These are phyloP conservation scores for Penicillium expansum DNA, from an alignment of 2,329 filamentous ascomycete genomes.

Conservation along the genomic window DNA sequence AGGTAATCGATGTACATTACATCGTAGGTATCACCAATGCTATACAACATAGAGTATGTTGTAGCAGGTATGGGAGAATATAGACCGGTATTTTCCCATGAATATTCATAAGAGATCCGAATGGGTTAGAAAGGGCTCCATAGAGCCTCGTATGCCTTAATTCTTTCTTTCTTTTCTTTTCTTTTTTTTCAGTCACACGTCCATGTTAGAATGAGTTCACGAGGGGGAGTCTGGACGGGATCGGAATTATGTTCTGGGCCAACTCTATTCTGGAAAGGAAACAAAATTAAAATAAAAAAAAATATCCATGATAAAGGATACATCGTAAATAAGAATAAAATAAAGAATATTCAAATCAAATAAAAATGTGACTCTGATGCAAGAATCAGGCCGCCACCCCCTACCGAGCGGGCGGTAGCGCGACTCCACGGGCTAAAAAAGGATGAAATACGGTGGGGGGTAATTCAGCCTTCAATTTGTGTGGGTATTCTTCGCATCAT, in stretches of 20 bases:
- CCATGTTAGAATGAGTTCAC: not conserved
- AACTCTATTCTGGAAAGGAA: constrained; percentile 5
- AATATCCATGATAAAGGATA: not conserved
- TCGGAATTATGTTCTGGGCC: not conserved
- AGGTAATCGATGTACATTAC: not conserved
- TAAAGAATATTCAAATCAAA: constrained; percentile 5
- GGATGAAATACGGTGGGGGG: constrained; percentile 8
- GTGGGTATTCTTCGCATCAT: constrained; percentile 3
- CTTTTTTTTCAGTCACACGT: not conserved
- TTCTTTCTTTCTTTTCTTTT: not conserved
- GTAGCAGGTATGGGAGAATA: not conserved
- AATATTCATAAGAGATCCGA: not conserved
- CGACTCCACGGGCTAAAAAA: constrained; percentile 17
- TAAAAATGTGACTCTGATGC: constrained; percentile 10
- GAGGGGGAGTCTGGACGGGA: not conserved
- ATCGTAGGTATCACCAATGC: not conserved
- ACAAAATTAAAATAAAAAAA: not conserved
- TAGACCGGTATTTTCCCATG: not conserved
- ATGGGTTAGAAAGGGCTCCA: not conserved
- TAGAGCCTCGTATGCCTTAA: not conserved
- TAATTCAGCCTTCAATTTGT: constrained; percentile 9
- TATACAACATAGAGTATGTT: too few species aligned
- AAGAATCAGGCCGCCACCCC: constrained; percentile 31
- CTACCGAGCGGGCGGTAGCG: constrained; percentile 30
- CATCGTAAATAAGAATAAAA: constrained; percentile 1